phyloP scores from a whole-genome alignment of 768 basidiomycete genomes.

The Tremella yokohamensis region DNA sequence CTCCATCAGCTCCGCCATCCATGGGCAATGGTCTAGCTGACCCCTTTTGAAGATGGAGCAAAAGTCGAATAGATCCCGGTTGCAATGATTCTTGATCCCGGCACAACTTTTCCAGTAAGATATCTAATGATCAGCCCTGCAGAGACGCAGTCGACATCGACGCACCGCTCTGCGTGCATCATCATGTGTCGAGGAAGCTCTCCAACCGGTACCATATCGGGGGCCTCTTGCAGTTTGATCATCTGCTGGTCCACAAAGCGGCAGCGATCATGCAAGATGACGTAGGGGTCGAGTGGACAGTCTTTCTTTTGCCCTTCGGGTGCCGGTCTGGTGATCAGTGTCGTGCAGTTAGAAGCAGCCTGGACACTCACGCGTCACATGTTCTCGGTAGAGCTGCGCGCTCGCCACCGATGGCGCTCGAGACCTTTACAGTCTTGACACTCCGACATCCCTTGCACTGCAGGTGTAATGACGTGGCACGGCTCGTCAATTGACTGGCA shows the following conservation, averaged over 20 bases:
- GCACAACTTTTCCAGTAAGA: conserved; percentile 86
- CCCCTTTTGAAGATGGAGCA: conserved; percentile 66
- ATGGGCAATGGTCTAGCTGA: conserved; percentile 15
- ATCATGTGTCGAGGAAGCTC: conserved; percentile 94
- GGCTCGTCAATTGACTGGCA: conserved; percentile 85
- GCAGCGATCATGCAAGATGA: conserved; percentile 91
- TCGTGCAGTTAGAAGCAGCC: neutral
- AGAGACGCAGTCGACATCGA: neutral
- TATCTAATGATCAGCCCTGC: conserved; percentile 52
- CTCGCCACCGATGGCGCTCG: conserved; percentile 84
- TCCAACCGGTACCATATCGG: conserved; percentile 99
- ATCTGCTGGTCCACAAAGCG: conserved; percentile 93
- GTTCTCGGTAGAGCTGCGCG: conserved; percentile 77
- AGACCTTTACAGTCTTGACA: conserved; percentile 71
- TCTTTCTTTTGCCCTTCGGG: conserved; percentile 83
- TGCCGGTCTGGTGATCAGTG: conserved; percentile 53
- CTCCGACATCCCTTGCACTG: conserved; percentile 88
- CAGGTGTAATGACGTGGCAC: conserved; percentile 84
- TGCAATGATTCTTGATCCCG: conserved; percentile 89
- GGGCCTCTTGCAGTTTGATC: conserved; percentile 95
- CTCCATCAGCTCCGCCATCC: conserved; percentile 4
- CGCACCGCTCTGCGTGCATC: conserved; percentile 72
- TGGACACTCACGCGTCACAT: conserved; percentile 64
- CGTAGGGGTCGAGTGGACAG: conserved; percentile 92
- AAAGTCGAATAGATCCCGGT: conserved; percentile 98